Evolutionary conservation across 2,329 filamentous ascomycete species (phyloP).

Genomic region (Fusarium zealandicum): DNA sequence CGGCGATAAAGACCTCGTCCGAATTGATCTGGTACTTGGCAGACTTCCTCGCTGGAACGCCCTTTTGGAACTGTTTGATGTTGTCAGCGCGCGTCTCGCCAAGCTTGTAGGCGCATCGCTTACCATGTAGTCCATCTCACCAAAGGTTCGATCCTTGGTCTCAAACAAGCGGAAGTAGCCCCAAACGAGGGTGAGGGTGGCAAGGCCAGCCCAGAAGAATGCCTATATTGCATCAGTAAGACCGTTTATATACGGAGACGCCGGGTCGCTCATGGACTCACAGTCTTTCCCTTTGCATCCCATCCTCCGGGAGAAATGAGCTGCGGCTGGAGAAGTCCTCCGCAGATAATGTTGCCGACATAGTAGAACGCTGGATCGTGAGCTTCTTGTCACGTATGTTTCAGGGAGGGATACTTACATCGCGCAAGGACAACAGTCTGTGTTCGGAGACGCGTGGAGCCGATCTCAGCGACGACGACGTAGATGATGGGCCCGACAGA

Average conservation of each 20-base stretch:
- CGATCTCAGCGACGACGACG: conserved; percentile 53
- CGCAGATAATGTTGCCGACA: conserved; percentile 51
- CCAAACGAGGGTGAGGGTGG: conserved; percentile 50
- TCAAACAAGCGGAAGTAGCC: conserved; percentile 54
- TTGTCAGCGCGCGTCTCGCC: conserved; percentile 16
- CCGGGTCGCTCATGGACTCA: conserved; percentile 18
- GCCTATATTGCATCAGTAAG: conserved; percentile 40
- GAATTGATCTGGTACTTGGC: conserved; percentile 46
- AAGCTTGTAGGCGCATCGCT: not conserved
- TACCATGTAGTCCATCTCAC: conserved; percentile 54
- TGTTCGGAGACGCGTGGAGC: conserved; percentile 51
- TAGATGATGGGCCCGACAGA: conserved; percentile 54
- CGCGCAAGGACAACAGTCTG: conserved; percentile 53
- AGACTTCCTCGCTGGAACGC: conserved; percentile 50
- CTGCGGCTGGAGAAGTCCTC: conserved; percentile 49
- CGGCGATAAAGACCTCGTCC: conserved; percentile 43
- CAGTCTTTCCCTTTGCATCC: conserved; percentile 51
- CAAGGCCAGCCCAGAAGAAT: conserved; percentile 52
- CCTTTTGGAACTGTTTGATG: conserved; percentile 45
- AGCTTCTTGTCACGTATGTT: not conserved
- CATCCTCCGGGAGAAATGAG: conserved; percentile 50
- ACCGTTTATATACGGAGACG: not conserved
- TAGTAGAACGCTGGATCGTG: conserved; percentile 45
- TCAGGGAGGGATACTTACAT: conserved; percentile 6
- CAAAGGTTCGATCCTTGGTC: conserved; percentile 55